Evolutionary conservation across 257 asterid genomes (phyloP).

Genomic region (Solanum infundibuliforme): DNA sequence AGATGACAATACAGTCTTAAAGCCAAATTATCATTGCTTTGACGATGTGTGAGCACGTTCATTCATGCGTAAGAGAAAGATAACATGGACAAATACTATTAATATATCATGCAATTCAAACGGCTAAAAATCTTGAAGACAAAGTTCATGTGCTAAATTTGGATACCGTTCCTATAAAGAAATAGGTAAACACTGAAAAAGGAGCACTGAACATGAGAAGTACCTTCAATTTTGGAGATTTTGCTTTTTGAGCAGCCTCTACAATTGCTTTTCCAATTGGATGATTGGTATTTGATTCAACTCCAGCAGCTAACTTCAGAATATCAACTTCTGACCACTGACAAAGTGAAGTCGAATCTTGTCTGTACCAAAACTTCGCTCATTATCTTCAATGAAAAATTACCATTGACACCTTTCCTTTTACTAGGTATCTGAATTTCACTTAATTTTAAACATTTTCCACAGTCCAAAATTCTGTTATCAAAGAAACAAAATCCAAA

Average conservation of each 20-base stretch:
- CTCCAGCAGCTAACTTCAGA: constrained; percentile 86
- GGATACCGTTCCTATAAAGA: not conserved
- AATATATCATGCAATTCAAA: not conserved
- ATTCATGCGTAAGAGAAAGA: not conserved
- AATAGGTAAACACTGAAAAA: not conserved
- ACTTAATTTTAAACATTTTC: not conserved
- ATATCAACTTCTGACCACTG: constrained; percentile 79
- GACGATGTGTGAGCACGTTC: not conserved
- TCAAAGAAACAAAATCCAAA: not conserved
- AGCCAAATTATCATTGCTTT: not conserved
- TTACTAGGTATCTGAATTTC: not conserved
- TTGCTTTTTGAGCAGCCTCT: constrained; percentile 61
- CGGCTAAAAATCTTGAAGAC: not conserved
- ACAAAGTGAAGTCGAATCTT: constrained; percentile 23
- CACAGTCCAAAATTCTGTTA: not conserved
- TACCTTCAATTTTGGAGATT: constrained; percentile 58
- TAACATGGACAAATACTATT: not conserved
- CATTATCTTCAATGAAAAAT: constrained; percentile 9
- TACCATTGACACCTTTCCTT: not conserved
- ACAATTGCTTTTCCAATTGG: constrained; percentile 98
- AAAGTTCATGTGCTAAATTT: not conserved
- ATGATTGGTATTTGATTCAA: constrained; percentile 88
- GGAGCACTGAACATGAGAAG: not conserved
- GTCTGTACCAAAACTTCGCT: constrained; percentile 37
- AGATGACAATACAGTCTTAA: not conserved